Percentiles rank a stretch among this genome's conserved stretches.
Evolutionary conservation across 164 flowering plant species (phyloP).

Genomic region (Vitis cinerea): DNA sequence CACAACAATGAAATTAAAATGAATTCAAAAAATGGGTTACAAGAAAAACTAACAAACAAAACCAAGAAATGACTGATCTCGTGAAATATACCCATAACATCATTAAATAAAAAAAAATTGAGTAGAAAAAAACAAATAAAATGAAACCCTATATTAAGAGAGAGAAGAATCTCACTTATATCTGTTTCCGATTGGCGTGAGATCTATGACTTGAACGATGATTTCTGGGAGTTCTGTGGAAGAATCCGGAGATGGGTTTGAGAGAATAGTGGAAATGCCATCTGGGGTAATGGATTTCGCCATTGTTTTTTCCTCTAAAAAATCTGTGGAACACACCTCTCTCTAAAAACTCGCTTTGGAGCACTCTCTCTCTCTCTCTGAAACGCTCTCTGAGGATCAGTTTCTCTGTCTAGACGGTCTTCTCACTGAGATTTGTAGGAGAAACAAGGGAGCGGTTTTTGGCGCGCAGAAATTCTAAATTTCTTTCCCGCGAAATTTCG

Average conservation of each 20-base stretch:
- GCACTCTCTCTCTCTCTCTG: constrained; percentile 8
- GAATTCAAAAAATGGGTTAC: too few relatives aligned
- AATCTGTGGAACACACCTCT: not conserved
- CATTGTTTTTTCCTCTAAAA: constrained; percentile 29
- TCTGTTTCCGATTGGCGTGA: constrained; percentile 69
- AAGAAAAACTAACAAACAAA: too few relatives aligned
- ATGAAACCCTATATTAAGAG: not conserved
- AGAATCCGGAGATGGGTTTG: constrained; percentile 77
- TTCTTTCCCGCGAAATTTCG: not conserved
- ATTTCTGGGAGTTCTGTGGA: constrained; percentile 52
- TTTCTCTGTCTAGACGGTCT: not conserved
- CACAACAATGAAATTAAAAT: too few relatives aligned
- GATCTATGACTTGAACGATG: constrained; percentile 78
- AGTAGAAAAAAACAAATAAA: not conserved
- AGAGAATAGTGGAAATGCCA: constrained; percentile 59
- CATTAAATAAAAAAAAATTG: not conserved
- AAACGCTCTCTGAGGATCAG: constrained; percentile 7
- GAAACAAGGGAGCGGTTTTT: not conserved
- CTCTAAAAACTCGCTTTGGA: constrained; percentile 2
- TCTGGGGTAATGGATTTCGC: constrained; percentile 50
- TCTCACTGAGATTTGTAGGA: too few relatives aligned
- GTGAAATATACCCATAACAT: too few relatives aligned
- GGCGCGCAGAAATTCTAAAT: not conserved
- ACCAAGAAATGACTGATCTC: too few relatives aligned
- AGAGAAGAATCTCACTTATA: constrained; percentile 46